Conservation (phyloP, 2,329 filamentous ascomycete species). For the Ophiobolus disseminans region DNA sequence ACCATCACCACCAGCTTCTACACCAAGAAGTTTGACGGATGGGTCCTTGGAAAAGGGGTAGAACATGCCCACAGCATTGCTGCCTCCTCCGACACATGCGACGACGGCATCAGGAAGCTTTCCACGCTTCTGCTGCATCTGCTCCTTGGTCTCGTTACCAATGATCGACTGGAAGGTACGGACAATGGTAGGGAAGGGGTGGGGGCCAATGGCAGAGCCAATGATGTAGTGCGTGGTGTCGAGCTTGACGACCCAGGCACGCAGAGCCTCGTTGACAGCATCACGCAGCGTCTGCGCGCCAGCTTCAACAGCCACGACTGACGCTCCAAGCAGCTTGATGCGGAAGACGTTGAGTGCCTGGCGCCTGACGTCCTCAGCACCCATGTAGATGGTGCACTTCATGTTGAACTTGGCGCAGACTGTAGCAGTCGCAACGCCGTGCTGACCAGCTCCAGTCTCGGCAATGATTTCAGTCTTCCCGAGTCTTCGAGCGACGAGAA, state of each 20-base stretch:
- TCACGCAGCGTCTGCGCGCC: conserved; percentile 71
- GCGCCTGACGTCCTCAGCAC: conserved; percentile 92
- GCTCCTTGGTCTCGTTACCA: conserved; percentile 89
- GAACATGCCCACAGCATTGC: conserved; percentile 97
- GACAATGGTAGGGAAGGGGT: conserved; percentile 97
- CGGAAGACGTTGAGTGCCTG: conserved; percentile 98
- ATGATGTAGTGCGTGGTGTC: conserved; percentile 98
- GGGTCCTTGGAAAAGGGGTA: conserved; percentile 90
- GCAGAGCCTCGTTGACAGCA: conserved; percentile 91
- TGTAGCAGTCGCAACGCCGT: conserved; percentile 96
- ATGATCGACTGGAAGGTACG: conserved; percentile 98
- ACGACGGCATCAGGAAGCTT: conserved; percentile 96
- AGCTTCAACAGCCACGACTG: conserved; percentile 90
- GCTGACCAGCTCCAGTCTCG: conserved; percentile 95
- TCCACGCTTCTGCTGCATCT: conserved; percentile 83
- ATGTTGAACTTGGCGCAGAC: conserved; percentile 98
- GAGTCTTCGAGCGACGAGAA: conserved; percentile 81
- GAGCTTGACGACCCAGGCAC: conserved; percentile 91
- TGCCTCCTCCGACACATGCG: conserved; percentile 93
- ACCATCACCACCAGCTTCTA: conserved; percentile 94
- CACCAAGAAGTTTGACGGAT: conserved; percentile 85
- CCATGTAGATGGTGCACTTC: conserved; percentile 99
- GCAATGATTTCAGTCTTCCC: conserved; percentile 98
- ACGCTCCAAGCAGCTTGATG: conserved; percentile 93
- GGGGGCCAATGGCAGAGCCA: conserved; percentile 94